Base-by-base conservation (phyloP, 805 yeast species). In the Kluyveromyces aestuarii region DNA sequence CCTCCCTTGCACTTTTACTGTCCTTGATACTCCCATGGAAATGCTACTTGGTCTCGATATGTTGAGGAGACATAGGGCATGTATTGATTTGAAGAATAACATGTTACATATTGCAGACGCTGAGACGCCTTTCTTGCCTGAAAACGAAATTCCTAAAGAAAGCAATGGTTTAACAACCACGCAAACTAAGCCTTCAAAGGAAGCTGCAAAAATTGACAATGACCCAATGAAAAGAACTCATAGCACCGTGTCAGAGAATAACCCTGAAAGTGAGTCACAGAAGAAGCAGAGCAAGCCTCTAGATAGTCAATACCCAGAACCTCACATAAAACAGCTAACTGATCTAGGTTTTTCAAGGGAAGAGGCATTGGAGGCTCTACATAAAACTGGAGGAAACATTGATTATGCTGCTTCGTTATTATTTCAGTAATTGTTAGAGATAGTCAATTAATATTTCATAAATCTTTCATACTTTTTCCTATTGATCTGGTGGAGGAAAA, bases 21-120 rank as follows among this genome's bases (percentile, higher is more conserved):
- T 86, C 2, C 60, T 91, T 45, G 95, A 91, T 51, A 75, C 84
- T 1, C 72, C 70, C 8, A 82, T 81, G 19, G 96, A 88, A 54
- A 72, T 90, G 54, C 69, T 93, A 39, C 73, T 93, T 33, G 99
- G 99, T 0, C 72, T 93, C 46, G 99, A 93, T 64, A 77, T 91
- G 96, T 73, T 93, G 58, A 82, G 84, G 66, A 80, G 96, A 55
- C 91, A 89, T 64, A 89, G 82, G 61, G 95, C 95, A 44, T 69
- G 73, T 37, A 80, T 93, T 46, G 96, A 93, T 63, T 72, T 93
- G 55, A 75, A 75, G 41, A 71, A 71, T 43, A 82, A 86, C 59
- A 75, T 74, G 9, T 72, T 93, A 48, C 72, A 76, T 2, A 78
- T 91, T 48, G 93, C 85, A n/a, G 82, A 79, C 48, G 79, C 80